Base-by-base conservation (phyloP, 495 filamentous ascomycete genomes). In the Astrothelium subdiscretum region DNA sequence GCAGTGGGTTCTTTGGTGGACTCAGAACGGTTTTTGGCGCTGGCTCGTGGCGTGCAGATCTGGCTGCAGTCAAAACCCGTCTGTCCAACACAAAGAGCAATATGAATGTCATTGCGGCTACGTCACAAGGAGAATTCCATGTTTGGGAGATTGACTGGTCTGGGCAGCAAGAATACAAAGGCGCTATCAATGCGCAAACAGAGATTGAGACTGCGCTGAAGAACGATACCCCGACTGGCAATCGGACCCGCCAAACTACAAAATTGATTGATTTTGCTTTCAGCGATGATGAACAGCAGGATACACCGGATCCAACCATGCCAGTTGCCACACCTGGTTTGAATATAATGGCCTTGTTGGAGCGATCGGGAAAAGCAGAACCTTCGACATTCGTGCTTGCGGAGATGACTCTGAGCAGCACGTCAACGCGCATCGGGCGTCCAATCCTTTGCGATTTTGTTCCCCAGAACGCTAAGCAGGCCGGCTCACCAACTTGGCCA, bases 111-210 rank as follows among this genome's bases (percentile, higher is more conserved):
- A 79, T 95, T 29, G 83, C 91, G 63, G 85, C 83, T 31, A 91
- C 90, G 12, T 79, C 83, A 4, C 83, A 83, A 44, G 91, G 90
- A 24, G 74, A 83, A 31, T 72, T 98, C 15, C 85, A 94, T 62
- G 80, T 85, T 12, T 98, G 94, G 94, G 87, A 89, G 69, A 79
- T 95, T 3, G 89, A 90, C 68, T 87, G 91, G 72, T 86, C 88
- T 38, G 91, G 91, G 31, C 87, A 81, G 22, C 80, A 82, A 61
- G 74, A 76, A 3, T 70, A 84, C 42, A 80, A 78, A 63, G 75
- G 72, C 57, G 79, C 84, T 57, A 73, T 78, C 26, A 79, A 85
- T 67, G 68, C 77, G 11, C 77, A 77, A 63, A 65, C 70, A n/a
- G 62, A 68, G 13, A 72, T 75, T 42, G 74, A 73, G 24, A 32